Evolutionary conservation across 257 asterid species (phyloP), one percentile per base, ranked within the genome.

Genomic region (Cruciata laevipes): DNA sequence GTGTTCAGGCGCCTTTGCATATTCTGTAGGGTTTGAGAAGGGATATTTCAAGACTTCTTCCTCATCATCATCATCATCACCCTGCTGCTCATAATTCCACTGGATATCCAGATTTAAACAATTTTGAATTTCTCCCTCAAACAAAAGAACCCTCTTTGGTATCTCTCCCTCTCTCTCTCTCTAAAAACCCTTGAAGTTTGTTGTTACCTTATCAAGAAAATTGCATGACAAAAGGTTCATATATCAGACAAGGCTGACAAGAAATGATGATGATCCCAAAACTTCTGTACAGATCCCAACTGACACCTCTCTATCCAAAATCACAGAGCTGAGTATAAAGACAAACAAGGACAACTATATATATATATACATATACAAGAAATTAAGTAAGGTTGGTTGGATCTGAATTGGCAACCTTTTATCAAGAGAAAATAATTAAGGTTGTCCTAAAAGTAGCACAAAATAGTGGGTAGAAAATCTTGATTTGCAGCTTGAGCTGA

Each of bases 231-330:
- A 69, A 65, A 69, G 55, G 47, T 32, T 63, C 66, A 6, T 18
- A 21, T 53, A 18, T 53, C 60, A 47, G 55, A 47, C 55, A 47
- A 13, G 53, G 53, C 20, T 47, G 53, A 16, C 53, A 20, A 47
- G 57, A 2, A 61, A 21, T 68, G 77, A 40, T 37, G 80, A 38
- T 69, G 84, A 85, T 83, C 87, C 84, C 60, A 76, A 64, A 69
- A 72, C 69, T 59, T 52, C 60, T 42, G 0, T 73, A 63, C 61
- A 66, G 44, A 59, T 30, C 42, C 68, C 63, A 59, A 67, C 53
- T 64, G 82, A 77, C 66, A 77, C 51, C 14, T 74, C 76, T 24
- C 73, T 67, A 75, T 75, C 77, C 37, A 55, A 70, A 73, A 61
- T 31, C 75, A 63, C 80, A 63, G 82, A 64, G 68, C 70, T 65